Conservation (phyloP, 345 rosid genomes). For the Euphorbia lathyris region DNA sequence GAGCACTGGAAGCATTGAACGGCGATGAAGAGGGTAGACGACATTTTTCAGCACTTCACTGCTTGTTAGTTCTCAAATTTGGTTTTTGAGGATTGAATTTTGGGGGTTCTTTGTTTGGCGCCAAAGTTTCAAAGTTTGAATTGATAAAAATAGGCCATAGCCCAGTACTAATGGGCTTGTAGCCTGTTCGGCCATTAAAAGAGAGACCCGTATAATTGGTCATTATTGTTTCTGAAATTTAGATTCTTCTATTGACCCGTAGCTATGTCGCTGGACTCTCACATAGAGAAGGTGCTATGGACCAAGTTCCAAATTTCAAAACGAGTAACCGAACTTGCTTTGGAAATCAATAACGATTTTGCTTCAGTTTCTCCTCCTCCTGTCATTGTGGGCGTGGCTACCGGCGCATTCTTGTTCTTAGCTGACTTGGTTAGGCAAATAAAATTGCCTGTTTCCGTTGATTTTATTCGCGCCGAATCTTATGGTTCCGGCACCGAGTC, state of each 20-base stretch:
- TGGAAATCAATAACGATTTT: constrained; percentile 52
- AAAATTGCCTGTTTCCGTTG: constrained; percentile 54
- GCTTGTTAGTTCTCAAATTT: not conserved
- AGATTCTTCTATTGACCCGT: not conserved
- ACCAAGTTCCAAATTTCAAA: constrained; percentile 45
- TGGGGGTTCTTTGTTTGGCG: constrained; percentile 1
- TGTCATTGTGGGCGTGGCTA: constrained; percentile 78
- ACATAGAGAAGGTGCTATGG: constrained; percentile 64
- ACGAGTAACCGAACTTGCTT: constrained; percentile 59
- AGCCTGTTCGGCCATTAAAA: not conserved
- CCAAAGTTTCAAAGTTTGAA: not conserved
- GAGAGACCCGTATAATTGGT: too few relatives aligned
- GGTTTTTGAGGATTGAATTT: not conserved
- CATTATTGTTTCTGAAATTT: too few relatives aligned
- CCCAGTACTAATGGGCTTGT: not conserved
- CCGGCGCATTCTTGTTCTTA: constrained; percentile 76
- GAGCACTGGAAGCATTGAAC: constrained; percentile 80
- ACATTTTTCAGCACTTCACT: constrained; percentile 25
- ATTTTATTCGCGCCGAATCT: constrained; percentile 67
- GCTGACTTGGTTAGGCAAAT: constrained; percentile 73
- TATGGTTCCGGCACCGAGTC: constrained; percentile 68
- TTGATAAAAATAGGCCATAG: not conserved
- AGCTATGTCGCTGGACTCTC: constrained; percentile 51
- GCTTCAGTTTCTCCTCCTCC: constrained; percentile 40
- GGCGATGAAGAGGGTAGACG: constrained; percentile 54